These are phyloP conservation scores for Tuber borchii DNA, from an alignment of 495 filamentous ascomycete species.

Conservation along the genomic window DNA sequence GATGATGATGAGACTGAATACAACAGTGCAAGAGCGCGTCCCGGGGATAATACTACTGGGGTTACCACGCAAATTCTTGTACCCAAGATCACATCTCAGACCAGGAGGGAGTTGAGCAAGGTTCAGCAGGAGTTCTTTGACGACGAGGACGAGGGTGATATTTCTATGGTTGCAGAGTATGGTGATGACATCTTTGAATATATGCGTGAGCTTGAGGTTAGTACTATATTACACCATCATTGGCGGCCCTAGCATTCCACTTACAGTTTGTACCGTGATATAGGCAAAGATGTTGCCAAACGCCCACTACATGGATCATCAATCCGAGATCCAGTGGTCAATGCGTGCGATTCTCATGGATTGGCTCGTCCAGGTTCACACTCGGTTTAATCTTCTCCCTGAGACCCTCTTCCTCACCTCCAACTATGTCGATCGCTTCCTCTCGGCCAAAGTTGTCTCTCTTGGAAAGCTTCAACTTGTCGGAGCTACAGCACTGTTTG, in stretches of 20 bases:
- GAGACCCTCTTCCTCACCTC: constrained; percentile 90
- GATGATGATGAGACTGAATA: constrained; percentile 35
- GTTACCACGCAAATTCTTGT: constrained; percentile 37
- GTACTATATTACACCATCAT: constrained; percentile 31
- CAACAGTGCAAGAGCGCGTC: constrained; percentile 13
- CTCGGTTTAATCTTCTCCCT: constrained; percentile 80
- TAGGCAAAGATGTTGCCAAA: constrained; percentile 77
- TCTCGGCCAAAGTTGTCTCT: constrained; percentile 89
- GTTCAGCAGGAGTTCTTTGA: constrained; percentile 42
- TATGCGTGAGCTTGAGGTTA: constrained; percentile 82
- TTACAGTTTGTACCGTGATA: constrained; percentile 4
- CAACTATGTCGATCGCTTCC: constrained; percentile 95
- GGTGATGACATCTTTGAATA: constrained; percentile 90
- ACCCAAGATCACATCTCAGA: constrained; percentile 36
- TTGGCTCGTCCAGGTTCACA: constrained; percentile 94
- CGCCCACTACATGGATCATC: constrained; percentile 89
- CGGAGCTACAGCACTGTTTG: constrained; percentile 89
- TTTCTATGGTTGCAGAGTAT: constrained; percentile 98
- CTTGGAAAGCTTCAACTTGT: constrained; percentile 92
- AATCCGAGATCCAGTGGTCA: constrained; percentile 97
- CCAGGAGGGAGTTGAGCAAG: constrained; percentile 32
- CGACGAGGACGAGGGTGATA: constrained; percentile 83
- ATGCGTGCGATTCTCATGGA: constrained; percentile 98
- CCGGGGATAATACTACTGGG: constrained; percentile 40
- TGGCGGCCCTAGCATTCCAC: constrained; percentile 12